Conservation (phyloP, 441 rosid genomes). For the Raphanus hybrid region DNA sequence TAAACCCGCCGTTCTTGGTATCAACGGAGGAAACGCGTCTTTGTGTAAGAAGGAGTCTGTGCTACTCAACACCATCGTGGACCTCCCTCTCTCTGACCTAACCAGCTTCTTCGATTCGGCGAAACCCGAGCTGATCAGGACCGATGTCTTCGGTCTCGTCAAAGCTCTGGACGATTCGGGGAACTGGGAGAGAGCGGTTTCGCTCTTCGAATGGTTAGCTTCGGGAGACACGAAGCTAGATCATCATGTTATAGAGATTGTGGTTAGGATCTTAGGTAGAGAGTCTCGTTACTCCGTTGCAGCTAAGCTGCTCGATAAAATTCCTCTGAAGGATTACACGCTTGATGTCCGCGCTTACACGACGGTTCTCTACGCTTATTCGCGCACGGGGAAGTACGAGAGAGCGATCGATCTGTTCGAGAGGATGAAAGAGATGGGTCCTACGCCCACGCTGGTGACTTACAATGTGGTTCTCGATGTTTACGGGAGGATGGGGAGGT, state of each 20-base stretch:
- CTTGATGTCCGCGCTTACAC: slow-evolving; percentile 77
- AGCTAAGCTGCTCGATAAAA: slow-evolving; percentile 68
- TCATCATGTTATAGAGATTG: slow-evolving; percentile 56
- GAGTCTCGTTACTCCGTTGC: slow-evolving; percentile 77
- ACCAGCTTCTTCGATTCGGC: slow-evolving; percentile 56
- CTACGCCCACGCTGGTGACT: slow-evolving; percentile 81
- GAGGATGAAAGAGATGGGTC: slow-evolving; percentile 68
- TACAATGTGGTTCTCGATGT: slow-evolving; percentile 93
- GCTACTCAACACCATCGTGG: slow-evolving; percentile 55
- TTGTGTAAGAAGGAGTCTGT: slow-evolving; percentile 58
- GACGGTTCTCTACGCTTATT: slow-evolving; percentile 67
- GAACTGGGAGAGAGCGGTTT: slow-evolving; percentile 69
- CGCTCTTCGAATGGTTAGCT: slow-evolving; percentile 74
- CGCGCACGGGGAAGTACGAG: slow-evolving; percentile 62
- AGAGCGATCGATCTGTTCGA: slow-evolving; percentile 66
- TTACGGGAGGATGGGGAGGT: slow-evolving; percentile 86
- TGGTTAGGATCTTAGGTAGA: slow-evolving; percentile 78
- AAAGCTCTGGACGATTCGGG: slow-evolving; percentile 68
- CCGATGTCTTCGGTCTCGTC: slow-evolving; percentile 67
- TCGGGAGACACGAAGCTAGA: slow-evolving; percentile 52
- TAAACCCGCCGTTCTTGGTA: slow-evolving; percentile 45
- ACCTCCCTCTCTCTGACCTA: slow-evolving; percentile 55
- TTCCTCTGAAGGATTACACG: slow-evolving; percentile 60
- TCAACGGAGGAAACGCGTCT: slow-evolving; percentile 44
- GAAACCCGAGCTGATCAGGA: slow-evolving; percentile 55